Evolutionary conservation across 2,329 filamentous ascomycete species (phyloP).

Genomic region (Trichoderma sp.): DNA sequence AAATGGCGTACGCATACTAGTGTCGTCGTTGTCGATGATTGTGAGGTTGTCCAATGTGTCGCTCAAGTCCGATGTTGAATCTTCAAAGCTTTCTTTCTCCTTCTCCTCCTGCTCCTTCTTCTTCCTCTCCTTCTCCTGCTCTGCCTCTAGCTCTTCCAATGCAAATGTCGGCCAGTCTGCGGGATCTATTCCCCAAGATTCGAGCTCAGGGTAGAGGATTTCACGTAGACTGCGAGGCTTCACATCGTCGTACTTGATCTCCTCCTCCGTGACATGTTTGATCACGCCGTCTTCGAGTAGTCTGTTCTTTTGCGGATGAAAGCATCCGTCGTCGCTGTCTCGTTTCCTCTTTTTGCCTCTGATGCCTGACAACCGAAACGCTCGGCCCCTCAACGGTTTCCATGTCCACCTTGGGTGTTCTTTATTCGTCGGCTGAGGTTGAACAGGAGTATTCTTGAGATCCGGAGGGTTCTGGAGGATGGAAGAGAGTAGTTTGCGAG

Average conservation of each 20-base stretch:
- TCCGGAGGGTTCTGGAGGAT: background rate
- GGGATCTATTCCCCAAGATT: background rate
- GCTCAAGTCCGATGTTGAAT: background rate
- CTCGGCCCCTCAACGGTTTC: background rate
- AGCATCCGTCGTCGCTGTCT: background rate
- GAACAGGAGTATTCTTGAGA: too few species aligned
- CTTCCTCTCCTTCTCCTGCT: background rate
- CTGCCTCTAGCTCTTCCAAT: background rate
- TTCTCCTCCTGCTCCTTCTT: too few species aligned
- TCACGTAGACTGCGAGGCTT: background rate
- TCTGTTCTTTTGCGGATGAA: background rate
- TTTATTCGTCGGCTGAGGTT: background rate
- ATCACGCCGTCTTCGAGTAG: background rate
- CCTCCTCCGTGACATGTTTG: background rate
- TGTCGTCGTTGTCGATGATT: background rate
- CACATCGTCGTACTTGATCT: background rate
- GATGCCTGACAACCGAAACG: background rate
- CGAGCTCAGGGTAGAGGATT: background rate
- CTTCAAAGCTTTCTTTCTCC: background rate
- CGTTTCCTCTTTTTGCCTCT: background rate
- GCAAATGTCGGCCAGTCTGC: background rate
- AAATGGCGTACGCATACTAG: background rate
- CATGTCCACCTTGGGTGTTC: slow-evolving; percentile 26
- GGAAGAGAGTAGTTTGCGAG: background rate
- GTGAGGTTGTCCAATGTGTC: background rate